Evolutionary conservation across 257 asterid genomes (phyloP), one percentile per base, ranked within the genome.

Genomic region (Fraxinus anomala): DNA sequence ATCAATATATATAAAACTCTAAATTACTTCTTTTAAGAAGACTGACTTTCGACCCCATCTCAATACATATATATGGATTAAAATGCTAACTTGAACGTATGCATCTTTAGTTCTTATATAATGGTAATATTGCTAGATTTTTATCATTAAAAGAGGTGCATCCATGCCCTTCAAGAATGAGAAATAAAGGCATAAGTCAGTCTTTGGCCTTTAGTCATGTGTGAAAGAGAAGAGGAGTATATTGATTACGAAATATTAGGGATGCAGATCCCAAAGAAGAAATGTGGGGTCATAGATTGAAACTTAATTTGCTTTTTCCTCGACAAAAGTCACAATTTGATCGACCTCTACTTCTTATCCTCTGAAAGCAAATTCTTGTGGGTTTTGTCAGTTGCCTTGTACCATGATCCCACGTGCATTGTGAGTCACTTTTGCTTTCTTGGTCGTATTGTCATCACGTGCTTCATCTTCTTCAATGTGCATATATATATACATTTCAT

Each of bases 371-470:
- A 79, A 66, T 12, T 47, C 34, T 56, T 49, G 78, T 26, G 26
- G 28, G 28, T 59, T 40, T 8, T 72, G 65, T 59, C 73, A 24
- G 51, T 72, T n/a, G 77, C 54, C 19, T 47, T 74, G 51, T 80
- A 70, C 73, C 30, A 37, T 70, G 66, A 40, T 80, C 75, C 77
- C 88, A 85, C 85, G 89, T 82, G 87, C 85, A 79, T n/a, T 6
- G 75, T 28, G 76, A 71, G 44, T 70, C 37, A 42, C 74, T 65
- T 56, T 77, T 81, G 65, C 86, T 82, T 71, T 82, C 83, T 40
- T 51, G 71, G 19, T 68, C 74, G 80, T 40, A 44, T 66, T 72
- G 82, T 70, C 82, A 76, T 85, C 89, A 80, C 87, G 87, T 85
- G 86, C 83, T 59, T n/a, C 0, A 21, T 59, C 66, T 56, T n/a